Base-by-base conservation (phyloP, 2,329 filamentous ascomycete species). In the Calonectria henricotiae region DNA sequence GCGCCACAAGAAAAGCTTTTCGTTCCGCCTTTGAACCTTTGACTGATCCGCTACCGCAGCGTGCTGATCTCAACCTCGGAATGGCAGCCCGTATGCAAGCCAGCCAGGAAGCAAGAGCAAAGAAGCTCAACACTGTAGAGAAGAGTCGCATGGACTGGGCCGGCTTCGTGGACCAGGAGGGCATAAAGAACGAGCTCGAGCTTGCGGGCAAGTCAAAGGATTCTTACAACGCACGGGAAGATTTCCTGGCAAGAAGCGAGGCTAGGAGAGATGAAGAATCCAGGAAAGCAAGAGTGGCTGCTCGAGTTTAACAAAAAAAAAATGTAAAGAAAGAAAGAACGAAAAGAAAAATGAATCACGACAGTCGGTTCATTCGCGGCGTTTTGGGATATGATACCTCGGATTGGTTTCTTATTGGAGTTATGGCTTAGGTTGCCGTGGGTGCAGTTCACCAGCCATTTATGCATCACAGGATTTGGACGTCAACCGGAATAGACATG, bases 131-230 rank as follows among this genome's bases (percentile, higher is more conserved):
- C 78, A 91, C 90, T 17, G 89, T 93, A 17, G 90, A 93, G 82
- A 93, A 93, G 86, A 92, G 90, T 76, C 86, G 90, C 63, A 91
- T 93, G 88, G 91, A 93, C 80, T 93, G 91, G 91, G 91, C 91
- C 3, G 90, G 90, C 13, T 93, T 89, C 75, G 91, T 93, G 68
- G 91, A 93, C 81, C 89, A 91, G 79, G 91, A 92, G 80, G 91
- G 91, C 9, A 91, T 93, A 82, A 87, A 90, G 79, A 90, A 93
- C 80, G 91, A 93, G 80, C 83, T 93, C 68, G 87, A 88, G 80
- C 84, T 91, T 55, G 90, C 91, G 27, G 89, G 90, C 68, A 89
- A 88, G 82, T 89, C 88, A 41, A 93, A 92, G 82, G 86, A 87
- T 71, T 91, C 89, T 25, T 93, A 89, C 78, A 86, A 88, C 2